A percentile compares a stretch with the other conserved stretches of the same genome.
Conservation (phyloP, 2,329 filamentous ascomycete species). For the Xylariomycetidae sp. region DNA sequence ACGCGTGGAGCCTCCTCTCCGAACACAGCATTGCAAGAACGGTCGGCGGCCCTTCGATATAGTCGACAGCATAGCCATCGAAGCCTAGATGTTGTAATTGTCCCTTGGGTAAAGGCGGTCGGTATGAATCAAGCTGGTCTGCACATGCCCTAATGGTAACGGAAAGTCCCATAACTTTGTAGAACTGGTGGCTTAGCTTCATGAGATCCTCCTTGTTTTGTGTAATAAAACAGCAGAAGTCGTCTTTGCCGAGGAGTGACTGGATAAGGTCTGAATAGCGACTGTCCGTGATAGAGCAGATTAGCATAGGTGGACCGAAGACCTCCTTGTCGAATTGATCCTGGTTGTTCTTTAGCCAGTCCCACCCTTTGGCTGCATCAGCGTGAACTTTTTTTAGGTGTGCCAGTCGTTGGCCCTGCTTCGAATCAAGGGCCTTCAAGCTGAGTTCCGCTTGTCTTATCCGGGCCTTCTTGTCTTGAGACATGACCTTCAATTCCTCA, state of each 20-base stretch:
- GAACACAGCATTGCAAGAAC: constrained; percentile 86
- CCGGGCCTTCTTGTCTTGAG: constrained; percentile 37
- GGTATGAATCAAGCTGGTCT: constrained; percentile 50
- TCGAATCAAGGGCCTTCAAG: constrained; percentile 59
- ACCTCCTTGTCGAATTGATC: constrained; percentile 68
- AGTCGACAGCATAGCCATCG: constrained; percentile 76
- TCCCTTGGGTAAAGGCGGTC: constrained; percentile 47
- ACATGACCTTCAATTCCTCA: constrained; percentile 36
- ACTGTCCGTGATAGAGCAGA: constrained; percentile 72
- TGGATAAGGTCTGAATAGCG: constrained; percentile 57
- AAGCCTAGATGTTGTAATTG: constrained; percentile 60
- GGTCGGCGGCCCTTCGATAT: constrained; percentile 71
- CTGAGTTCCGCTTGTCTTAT: constrained; percentile 33
- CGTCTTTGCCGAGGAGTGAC: constrained; percentile 43
- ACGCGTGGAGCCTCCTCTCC: constrained; percentile 62
- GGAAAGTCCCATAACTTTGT: constrained; percentile 58
- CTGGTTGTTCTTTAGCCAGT: constrained; percentile 74
- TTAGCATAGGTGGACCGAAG: constrained; percentile 75
- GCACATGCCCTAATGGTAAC: constrained; percentile 67
- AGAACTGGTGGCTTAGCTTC: constrained; percentile 63
- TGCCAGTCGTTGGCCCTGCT: constrained; percentile 67
- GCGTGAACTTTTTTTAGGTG: constrained; percentile 56
- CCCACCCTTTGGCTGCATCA: constrained; percentile 68
- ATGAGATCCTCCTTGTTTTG: constrained; percentile 73
- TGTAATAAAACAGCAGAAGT: constrained; percentile 66